Percentiles rank a stretch among this genome's conserved stretches.
Conservation (phyloP, 2,329 filamentous ascomycete species). For the Aspergillus uvarum region DNA sequence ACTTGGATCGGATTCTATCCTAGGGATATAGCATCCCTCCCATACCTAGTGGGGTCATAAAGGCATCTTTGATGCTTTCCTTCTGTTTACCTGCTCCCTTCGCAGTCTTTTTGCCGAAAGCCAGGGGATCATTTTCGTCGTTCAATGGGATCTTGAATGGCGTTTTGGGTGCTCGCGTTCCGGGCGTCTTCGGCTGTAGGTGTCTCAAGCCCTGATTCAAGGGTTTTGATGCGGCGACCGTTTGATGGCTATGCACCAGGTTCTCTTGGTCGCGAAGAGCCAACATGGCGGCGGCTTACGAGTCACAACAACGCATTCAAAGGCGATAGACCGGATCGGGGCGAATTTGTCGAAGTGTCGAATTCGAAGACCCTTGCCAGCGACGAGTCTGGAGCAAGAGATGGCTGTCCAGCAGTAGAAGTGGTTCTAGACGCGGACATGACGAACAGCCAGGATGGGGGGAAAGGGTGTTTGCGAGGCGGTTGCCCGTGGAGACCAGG, state of each 20-base stretch:
- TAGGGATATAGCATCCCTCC: neutral
- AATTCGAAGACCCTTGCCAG: conserved; percentile 6
- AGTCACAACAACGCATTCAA: conserved; percentile 23
- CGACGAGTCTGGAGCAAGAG: neutral
- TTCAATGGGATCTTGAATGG: conserved; percentile 75
- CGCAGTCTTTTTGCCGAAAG: conserved; percentile 59
- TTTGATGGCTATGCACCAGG: conserved; percentile 71
- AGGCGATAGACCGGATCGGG: neutral
- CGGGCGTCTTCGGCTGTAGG: conserved; percentile 74
- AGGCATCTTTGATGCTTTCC: conserved; percentile 62
- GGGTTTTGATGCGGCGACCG: conserved; percentile 68
- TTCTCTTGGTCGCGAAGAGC: conserved; percentile 87
- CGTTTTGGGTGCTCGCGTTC: conserved; percentile 73
- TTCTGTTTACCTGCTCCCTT: conserved; percentile 58
- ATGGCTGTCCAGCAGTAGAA: conserved; percentile 5
- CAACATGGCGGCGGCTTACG: conserved; percentile 59
- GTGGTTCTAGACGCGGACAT: conserved; percentile 24
- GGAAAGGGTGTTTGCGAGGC: conserved; percentile 23
- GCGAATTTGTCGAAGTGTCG: neutral
- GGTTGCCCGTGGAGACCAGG: conserved; percentile 44
- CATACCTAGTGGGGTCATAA: conserved; percentile 80
- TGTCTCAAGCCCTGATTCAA: conserved; percentile 64
- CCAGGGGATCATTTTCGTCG: conserved; percentile 75
- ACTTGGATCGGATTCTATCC: neutral
- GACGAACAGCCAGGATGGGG: conserved; percentile 9